Conservation (phyloP, 2,329 filamentous ascomycete genomes). For the Paraconiothyrium brasiliense region DNA sequence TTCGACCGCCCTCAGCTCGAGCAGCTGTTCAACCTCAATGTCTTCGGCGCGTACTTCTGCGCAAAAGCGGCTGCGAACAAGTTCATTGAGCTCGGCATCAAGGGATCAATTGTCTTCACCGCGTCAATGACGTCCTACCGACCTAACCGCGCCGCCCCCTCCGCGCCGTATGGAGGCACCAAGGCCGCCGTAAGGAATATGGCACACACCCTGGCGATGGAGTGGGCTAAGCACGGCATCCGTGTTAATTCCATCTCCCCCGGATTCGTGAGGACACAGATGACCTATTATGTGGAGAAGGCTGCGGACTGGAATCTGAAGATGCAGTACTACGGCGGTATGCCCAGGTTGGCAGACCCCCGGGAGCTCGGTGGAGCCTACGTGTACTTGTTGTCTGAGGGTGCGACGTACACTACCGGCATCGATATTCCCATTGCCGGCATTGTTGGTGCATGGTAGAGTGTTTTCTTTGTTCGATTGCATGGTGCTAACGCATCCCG, state of each 20-base stretch:
- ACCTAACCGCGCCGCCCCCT: slow-evolving; percentile 62
- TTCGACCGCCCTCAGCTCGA: slow-evolving; percentile 61
- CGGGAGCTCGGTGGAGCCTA: slow-evolving; percentile 62
- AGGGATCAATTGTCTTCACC: slow-evolving; percentile 61
- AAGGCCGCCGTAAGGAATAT: slow-evolving; percentile 56
- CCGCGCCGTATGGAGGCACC: slow-evolving; percentile 57
- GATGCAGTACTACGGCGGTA: slow-evolving; percentile 64
- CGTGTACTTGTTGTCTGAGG: slow-evolving; percentile 59
- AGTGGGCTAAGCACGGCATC: slow-evolving; percentile 84
- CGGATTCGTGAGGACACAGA: slow-evolving; percentile 82
- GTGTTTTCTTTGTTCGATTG: background rate
- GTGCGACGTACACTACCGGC: slow-evolving; percentile 59
- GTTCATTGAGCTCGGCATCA: slow-evolving; percentile 57
- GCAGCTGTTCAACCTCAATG: slow-evolving; percentile 60
- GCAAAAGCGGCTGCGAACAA: slow-evolving; percentile 57
- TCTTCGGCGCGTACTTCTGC: slow-evolving; percentile 58
- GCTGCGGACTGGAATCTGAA: slow-evolving; percentile 62
- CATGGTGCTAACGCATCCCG: background rate
- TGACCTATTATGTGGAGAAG: slow-evolving; percentile 61
- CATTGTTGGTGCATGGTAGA: slow-evolving; percentile 57
- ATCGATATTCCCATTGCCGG: slow-evolving; percentile 61
- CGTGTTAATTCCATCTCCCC: slow-evolving; percentile 86
- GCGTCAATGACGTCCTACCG: slow-evolving; percentile 61
- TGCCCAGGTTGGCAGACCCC: slow-evolving; percentile 61
- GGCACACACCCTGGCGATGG: slow-evolving; percentile 72